phyloP scores from a whole-genome alignment of 2,329 filamentous ascomycete genomes.

The Hysterium pulicare region DNA sequence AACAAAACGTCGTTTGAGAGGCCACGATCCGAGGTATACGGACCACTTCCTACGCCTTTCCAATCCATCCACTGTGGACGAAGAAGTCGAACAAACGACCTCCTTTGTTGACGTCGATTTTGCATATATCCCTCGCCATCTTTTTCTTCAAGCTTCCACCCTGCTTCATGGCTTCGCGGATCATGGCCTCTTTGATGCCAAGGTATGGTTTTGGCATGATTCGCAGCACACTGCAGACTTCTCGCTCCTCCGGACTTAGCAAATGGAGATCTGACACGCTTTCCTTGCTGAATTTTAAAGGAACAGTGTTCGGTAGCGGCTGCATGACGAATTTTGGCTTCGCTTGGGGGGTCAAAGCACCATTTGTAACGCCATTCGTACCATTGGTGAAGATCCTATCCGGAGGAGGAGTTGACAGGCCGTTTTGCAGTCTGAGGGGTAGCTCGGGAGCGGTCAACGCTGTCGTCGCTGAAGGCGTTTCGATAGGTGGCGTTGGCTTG shows the following conservation, averaged over 20 bases:
- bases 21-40: background rate
- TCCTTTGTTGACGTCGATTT: slow-evolving; percentile 79
- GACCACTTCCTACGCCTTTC: slow-evolving; percentile 60
- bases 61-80: slow-evolving; percentile 87
- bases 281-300: slow-evolving; percentile 69
- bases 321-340: slow-evolving; percentile 53
- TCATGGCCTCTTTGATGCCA: slow-evolving; percentile 87
- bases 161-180: slow-evolving; percentile 85
- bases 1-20: background rate
- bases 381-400: slow-evolving; percentile 51
- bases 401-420: slow-evolving; percentile 40
- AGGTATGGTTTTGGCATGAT: slow-evolving; percentile 93
- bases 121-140: slow-evolving; percentile 80
- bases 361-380: slow-evolving; percentile 22
- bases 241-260: slow-evolving; percentile 76
- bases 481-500: slow-evolving; percentile 60
- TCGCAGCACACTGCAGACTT: slow-evolving; percentile 79
- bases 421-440: slow-evolving; percentile 54
- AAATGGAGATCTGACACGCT: slow-evolving; percentile 81
- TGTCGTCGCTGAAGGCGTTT: slow-evolving; percentile 71
- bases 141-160: slow-evolving; percentile 92
- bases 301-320: slow-evolving; percentile 59
- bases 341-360: slow-evolving; percentile 36
- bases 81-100: slow-evolving; percentile 92
- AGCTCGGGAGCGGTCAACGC: slow-evolving; percentile 77